phyloP scores from a whole-genome alignment of 257 asterid species.

The Ligustrum vulgare region DNA sequence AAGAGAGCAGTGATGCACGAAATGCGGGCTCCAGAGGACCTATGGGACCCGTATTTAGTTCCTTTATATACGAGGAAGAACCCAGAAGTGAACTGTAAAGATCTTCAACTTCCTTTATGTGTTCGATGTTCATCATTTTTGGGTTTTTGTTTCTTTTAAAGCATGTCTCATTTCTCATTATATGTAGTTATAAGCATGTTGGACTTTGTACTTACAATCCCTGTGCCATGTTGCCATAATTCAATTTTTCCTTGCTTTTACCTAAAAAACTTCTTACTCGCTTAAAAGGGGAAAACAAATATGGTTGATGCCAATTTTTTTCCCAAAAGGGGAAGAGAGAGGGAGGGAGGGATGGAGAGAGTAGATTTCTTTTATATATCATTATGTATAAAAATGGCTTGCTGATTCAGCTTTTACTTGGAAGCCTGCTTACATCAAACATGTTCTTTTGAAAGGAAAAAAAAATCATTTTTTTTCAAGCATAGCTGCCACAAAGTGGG shows the following conservation, averaged over 20 bases:
- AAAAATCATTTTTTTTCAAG: no score
- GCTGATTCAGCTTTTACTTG: neutral
- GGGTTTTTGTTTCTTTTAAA: neutral
- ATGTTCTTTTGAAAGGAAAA: no score
- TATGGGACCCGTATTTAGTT: slow-evolving; percentile 99
- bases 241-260: neutral
- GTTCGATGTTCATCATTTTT: neutral
- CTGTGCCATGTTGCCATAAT: neutral
- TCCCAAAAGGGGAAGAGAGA: no score
- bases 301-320: neutral
- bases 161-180: neutral
- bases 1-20: slow-evolving; percentile 43
- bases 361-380: neutral
- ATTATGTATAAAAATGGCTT: neutral
- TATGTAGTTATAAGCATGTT: neutral
- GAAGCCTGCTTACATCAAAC: neutral
- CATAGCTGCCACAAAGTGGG: neutral
- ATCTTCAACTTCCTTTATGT: slow-evolving; percentile 27
- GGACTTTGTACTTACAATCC: neutral
- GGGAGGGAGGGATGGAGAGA: neutral
- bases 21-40: slow-evolving; percentile 66
- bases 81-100: slow-evolving; percentile 78
- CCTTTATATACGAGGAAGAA: slow-evolving; percentile 77
- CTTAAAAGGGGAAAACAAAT: neutral
- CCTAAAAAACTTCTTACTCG: neutral